Conservation (phyloP, 176 grass and related monocot species). For the Puccinellia tenuiflora region DNA sequence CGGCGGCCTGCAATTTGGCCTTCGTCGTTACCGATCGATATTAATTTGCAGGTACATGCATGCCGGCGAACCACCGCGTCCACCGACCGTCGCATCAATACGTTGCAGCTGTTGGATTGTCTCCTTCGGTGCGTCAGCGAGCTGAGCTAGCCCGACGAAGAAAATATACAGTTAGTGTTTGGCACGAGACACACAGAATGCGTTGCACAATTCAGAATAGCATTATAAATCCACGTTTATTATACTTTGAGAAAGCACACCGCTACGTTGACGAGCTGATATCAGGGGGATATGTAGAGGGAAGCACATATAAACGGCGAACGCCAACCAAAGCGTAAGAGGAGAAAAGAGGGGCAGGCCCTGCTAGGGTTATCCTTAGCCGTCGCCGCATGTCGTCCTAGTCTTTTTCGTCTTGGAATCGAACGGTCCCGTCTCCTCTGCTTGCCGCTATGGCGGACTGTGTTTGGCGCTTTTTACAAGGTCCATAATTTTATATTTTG, state of each 20-base stretch:
- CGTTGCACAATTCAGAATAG: not conserved
- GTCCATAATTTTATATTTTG: too few species aligned
- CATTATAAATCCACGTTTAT: not conserved
- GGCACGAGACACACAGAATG: not conserved
- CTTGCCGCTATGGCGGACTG: too few species aligned
- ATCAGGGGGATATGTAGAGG: too few species aligned
- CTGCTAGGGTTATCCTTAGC: too few species aligned
- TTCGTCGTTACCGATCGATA: not conserved
- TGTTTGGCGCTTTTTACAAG: too few species aligned
- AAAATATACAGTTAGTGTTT: not conserved
- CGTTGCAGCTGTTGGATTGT: not conserved
- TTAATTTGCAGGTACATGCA: not conserved
- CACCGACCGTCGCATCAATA: not conserved
- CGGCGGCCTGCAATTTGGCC: not conserved
- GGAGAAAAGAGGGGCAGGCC: too few species aligned
- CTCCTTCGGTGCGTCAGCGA: not conserved
- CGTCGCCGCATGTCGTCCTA: too few species aligned
- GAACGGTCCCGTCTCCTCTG: too few species aligned
- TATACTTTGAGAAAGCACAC: not conserved
- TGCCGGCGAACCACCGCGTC: not conserved
- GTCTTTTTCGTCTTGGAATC: too few species aligned
- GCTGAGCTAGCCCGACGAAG: not conserved
- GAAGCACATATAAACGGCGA: too few species aligned
- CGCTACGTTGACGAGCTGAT: too few species aligned
- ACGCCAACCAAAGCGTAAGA: too few species aligned